Evolutionary conservation across 1,284 basidiomycete species (phyloP), one percentile per base, ranked within the genome.

Genomic region (Pseudozyma tsukubaensis): DNA sequence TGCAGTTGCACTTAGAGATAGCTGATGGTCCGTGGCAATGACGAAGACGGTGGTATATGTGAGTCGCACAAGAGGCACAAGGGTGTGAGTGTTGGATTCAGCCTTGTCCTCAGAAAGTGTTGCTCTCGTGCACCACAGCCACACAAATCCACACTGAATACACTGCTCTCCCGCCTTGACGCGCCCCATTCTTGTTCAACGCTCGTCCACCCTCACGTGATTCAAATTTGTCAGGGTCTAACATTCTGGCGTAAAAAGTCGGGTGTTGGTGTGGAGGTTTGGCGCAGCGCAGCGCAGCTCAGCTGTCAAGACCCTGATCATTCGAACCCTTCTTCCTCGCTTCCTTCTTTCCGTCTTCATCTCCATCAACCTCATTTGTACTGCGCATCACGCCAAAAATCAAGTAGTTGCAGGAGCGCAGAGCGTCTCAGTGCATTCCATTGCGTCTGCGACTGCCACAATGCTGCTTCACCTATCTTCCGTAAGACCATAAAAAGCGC

Each of bases 71-170:
- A 39, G 42, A 19, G 16, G 40, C 39, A 44, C 24, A 14, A 8
- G 6, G 24, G 11, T n/a, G n/a, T 19, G 13, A 47, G 54, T 49
- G 54, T 48, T 56, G 54, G 49, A 37, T 24, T 16, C 19, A 18
- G n/a, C 11, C 3, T 18, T 29, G 37, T 12, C 8, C 37, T 39
- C 37, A 39, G 19, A 47, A 48, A 42, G 54, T 56, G 54, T 56
- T 56, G 54, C 54, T 56, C 54, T 56, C 45, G 47, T 19, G 21
- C 24, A 36, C 34, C 9, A 50, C 11, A 39, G 11, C 37, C 37
- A 39, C 11, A 39, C 12, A 39, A 9, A 12, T 13, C 12, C 11
- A 39, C 37, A 13, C 37, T 39, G 12, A 39, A 3, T 13, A 39
- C 11, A 39, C 16, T n/a, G 37, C 37, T 13, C 37, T 39, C 8